Percentiles rank a stretch among this genome's conserved stretches.
Conservation (phyloP, 257 asterid species). For the Catharanthus roseus region DNA sequence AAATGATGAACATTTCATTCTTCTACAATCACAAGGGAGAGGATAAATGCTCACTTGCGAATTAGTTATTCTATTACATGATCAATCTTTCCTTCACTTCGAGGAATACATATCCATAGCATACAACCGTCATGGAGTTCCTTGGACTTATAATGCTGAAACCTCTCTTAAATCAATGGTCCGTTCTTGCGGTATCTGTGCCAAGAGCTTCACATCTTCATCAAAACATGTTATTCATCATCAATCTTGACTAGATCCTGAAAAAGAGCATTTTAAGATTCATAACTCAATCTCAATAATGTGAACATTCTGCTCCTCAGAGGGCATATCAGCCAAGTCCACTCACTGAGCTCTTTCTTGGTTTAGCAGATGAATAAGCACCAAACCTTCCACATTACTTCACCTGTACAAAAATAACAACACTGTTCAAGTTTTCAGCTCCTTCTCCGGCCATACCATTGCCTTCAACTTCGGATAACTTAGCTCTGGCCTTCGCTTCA, state of each 20-base stretch:
- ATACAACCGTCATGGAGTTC: neutral
- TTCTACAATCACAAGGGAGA: neutral
- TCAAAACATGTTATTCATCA: slow-evolving; percentile 15
- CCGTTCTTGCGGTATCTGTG: neutral
- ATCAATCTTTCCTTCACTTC: neutral
- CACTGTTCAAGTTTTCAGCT: slow-evolving; percentile 27
- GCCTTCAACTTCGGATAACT: slow-evolving; percentile 25
- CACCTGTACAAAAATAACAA: slow-evolving; percentile 41
- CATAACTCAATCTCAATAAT: slow-evolving; percentile 48
- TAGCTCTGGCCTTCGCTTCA: slow-evolving; percentile 31
- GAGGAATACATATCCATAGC: neutral
- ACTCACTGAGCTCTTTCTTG: slow-evolving; percentile 38
- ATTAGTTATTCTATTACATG: neutral
- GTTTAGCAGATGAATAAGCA: slow-evolving; percentile 56
- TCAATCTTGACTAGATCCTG: slow-evolving; percentile 4
- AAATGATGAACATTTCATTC: neutral
- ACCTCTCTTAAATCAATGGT: no score
- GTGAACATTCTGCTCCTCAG: slow-evolving; percentile 43
- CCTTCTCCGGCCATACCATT: slow-evolving; percentile 15
- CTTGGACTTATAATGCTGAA: no score
- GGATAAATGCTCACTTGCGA: neutral
- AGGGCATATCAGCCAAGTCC: slow-evolving; percentile 56
- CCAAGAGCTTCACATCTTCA: neutral
- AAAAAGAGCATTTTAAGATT: slow-evolving; percentile 1
- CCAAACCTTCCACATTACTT: slow-evolving; percentile 37